A percentile compares a stretch with the other conserved stretches of the same genome.
Evolutionary conservation across 176 grass and related monocot genomes (phyloP).

Genomic region (Carex myosuroides): DNA sequence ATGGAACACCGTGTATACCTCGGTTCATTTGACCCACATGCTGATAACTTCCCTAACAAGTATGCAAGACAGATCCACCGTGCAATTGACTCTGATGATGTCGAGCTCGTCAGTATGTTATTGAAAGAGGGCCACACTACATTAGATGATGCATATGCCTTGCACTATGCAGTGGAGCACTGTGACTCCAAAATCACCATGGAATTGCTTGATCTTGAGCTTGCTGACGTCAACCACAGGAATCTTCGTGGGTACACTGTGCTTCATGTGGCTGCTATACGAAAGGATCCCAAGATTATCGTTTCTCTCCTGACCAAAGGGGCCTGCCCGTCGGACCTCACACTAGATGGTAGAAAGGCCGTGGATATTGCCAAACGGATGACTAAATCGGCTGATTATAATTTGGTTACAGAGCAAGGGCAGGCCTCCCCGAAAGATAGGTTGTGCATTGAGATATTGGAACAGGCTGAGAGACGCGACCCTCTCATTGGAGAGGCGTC

Average conservation of each 20-base stretch:
- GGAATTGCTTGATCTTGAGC: conserved; percentile 70
- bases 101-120: conserved; percentile 84
- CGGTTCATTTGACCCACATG: conserved; percentile 36
- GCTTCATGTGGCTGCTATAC: conserved; percentile 70
- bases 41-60: conserved; percentile 44
- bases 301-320: conserved; percentile 90
- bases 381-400: conserved; percentile 45
- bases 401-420: conserved; percentile 34
- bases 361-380: conserved; percentile 70
- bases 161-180: conserved; percentile 89
- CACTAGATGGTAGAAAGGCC: conserved; percentile 71
- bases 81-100: conserved; percentile 76
- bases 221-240: conserved; percentile 82
- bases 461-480: conserved; percentile 68
- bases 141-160: conserved; percentile 74
- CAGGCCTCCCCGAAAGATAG: conserved; percentile 49
- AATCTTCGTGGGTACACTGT: conserved; percentile 79
- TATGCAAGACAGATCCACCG: conserved; percentile 64
- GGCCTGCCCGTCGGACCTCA: conserved; percentile 57
- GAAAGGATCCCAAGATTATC: conserved; percentile 87
- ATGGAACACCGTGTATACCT: conserved; percentile 38
- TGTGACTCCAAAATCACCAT: conserved; percentile 85
- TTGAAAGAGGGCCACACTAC: conserved; percentile 74
- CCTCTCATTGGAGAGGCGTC: conserved; percentile 64
- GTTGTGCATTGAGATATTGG: conserved; percentile 71